A percentile compares a stretch with the other conserved stretches of the same genome.
Evolutionary conservation across 306 rosid species (phyloP).

Genomic region (Vigna nakashimae): DNA sequence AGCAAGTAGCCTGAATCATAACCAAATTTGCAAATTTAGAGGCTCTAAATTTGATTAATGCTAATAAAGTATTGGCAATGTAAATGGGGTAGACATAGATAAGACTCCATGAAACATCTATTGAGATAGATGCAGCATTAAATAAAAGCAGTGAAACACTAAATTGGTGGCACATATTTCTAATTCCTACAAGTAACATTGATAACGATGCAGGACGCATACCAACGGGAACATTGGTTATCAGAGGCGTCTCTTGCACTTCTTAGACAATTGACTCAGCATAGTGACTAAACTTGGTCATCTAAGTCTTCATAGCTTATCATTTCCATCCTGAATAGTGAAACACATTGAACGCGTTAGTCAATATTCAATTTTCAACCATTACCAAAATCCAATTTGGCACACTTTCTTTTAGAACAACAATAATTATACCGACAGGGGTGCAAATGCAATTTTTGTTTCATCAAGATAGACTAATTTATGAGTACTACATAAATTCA

Average conservation of each 20-base stretch:
- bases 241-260: constrained; percentile 76
- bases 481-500: constrained; percentile 7
- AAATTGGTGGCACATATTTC: constrained; percentile 30
- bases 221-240: constrained; percentile 72
- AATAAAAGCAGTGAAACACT: constrained; percentile 11
- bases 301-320: constrained; percentile 42
- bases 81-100: constrained; percentile 25
- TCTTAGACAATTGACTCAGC: constrained; percentile 41
- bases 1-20: neutral
- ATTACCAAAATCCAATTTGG: neutral
- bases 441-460: neutral
- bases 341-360: constrained; percentile 40
- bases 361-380: constrained; percentile 23
- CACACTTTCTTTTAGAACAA: constrained; percentile 1
- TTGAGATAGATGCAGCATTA: constrained; percentile 21
- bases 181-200: constrained; percentile 30
- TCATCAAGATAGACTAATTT: constrained; percentile 4
- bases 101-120: constrained; percentile 27
- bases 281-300: neutral
- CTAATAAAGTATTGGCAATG: constrained; percentile 11
- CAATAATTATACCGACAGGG: neutral
- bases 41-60: constrained; percentile 10
- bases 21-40: neutral
- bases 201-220: constrained; percentile 80
- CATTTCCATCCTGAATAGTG: constrained; percentile 48